Evolutionary conservation across 1,139 yeast genomes (phyloP), one percentile per base, ranked within the genome.

Genomic region (Petasospora fabianii): DNA sequence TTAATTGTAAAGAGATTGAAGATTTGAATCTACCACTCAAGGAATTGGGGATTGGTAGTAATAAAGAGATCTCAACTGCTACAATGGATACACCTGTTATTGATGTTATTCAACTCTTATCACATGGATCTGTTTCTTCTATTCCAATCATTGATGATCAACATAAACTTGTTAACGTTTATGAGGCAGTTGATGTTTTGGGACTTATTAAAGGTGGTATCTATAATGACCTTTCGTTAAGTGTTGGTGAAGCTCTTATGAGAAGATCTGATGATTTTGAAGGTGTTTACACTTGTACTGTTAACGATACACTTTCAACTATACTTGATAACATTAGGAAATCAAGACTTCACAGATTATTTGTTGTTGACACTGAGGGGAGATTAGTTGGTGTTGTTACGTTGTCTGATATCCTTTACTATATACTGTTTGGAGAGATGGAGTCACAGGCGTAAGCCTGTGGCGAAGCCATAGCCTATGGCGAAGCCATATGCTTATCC

Each of bases 221-320:
- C 58, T 88, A 90, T 58, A 86, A 90, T 29, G 98, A 92, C 61
- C 69, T 92, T 49, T 85, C 90, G 33, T 69, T 94, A 50, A 84
- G 94, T 43, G 97, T 94, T 9, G 99, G 98, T 4, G 97, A 92
- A 60, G 98, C 98, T 0, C 71, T 94, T 41, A 79, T 92, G 77
- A 77, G 96, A 61, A 77, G 98, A 58, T 83, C 96, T 8, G 97
- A 90, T 53, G 97, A 92, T 60, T 94, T 92, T 57, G 98, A 92
- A 62, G 98, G 99, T 43, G 98, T 94, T 13, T 90, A 90, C 62
- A 92, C 97, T 0, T 94, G 98, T 64, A 88, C 97, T 0, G 71
- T 80, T 49, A 75, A 80, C 51, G 99, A 94, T 61, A 74, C 94
- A 47, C 69, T 94, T 46, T 85, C 95, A 48, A 87, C 96, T 13